Evolutionary conservation across 805 yeast genomes (phyloP).

Genomic region (Cyberlindnera petersonii): DNA sequence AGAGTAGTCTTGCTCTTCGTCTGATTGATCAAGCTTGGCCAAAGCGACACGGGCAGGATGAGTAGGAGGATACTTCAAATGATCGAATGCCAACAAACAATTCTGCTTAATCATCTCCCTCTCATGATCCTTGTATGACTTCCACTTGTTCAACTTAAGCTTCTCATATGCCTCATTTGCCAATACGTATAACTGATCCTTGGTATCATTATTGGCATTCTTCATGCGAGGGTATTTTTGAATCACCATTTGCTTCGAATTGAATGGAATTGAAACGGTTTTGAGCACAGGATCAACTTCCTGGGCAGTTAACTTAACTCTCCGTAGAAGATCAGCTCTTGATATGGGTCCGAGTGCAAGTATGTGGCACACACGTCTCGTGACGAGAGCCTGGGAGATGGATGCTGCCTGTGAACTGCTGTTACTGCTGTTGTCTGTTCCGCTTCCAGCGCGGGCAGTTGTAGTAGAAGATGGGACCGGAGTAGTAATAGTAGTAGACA

Average conservation of each 20-base stretch:
- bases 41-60: constrained; percentile 19
- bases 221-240: constrained; percentile 28
- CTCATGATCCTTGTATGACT: constrained; percentile 8
- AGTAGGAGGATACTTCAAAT: constrained; percentile 14
- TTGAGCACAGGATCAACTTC: constrained; percentile 30
- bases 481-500: neutral
- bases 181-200: constrained; percentile 32
- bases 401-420: constrained; percentile 11
- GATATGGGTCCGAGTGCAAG: constrained; percentile 48
- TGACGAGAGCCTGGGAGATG: constrained; percentile 21
- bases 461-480: no score
- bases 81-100: constrained; percentile 18
- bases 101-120: constrained; percentile 14
- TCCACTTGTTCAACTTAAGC: constrained; percentile 15
- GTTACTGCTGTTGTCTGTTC: neutral
- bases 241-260: constrained; percentile 19
- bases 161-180: constrained; percentile 34
- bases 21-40: neutral
- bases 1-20: neutral
- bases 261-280: constrained; percentile 29
- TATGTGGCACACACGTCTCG: constrained; percentile 39
- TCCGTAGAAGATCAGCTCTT: constrained; percentile 28
- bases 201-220: constrained; percentile 25
- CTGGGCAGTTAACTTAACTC: constrained; percentile 26
- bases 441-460: no score